Evolutionary conservation across 108 stramenopile genomes (phyloP).

Genomic region (Fistulifera solaris): DNA sequence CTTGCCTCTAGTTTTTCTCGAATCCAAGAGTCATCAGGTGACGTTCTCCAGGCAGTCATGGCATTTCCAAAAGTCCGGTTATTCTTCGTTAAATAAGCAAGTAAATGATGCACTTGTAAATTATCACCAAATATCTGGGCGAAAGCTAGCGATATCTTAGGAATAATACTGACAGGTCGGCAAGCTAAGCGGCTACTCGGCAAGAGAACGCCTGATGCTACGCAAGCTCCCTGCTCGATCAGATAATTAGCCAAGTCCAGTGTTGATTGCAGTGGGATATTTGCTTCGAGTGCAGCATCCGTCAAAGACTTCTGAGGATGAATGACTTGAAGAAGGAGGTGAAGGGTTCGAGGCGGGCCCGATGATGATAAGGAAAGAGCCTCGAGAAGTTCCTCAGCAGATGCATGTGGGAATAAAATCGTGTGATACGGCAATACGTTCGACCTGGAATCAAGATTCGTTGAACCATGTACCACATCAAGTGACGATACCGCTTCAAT

Average conservation of each 20-base stretch:
- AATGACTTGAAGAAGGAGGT: slow-evolving; percentile 42
- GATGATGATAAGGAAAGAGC: slow-evolving; percentile 33
- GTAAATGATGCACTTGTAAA: slow-evolving; percentile 29
- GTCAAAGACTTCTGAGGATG: slow-evolving; percentile 55
- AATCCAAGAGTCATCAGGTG: neutral
- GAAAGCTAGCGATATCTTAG: slow-evolving; percentile 42
- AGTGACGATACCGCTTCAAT: slow-evolving; percentile 33
- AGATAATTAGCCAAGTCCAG: slow-evolving; percentile 57
- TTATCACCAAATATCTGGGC: slow-evolving; percentile 46
- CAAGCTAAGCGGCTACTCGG: slow-evolving; percentile 38
- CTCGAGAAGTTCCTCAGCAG: slow-evolving; percentile 52
- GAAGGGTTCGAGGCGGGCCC: slow-evolving; percentile 23
- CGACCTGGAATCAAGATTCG: neutral
- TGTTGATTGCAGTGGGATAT: slow-evolving; percentile 43
- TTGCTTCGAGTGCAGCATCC: slow-evolving; percentile 62
- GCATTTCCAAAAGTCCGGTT: neutral
- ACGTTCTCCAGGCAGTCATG: neutral
- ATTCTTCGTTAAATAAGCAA: slow-evolving; percentile 27
- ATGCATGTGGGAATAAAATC: slow-evolving; percentile 64
- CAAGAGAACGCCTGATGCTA: slow-evolving; percentile 45
- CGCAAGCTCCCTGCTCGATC: slow-evolving; percentile 37
- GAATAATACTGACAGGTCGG: slow-evolving; percentile 28
- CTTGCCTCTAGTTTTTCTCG: neutral
- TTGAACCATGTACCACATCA: slow-evolving; percentile 4
- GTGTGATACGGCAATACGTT: slow-evolving; percentile 61